Evolutionary conservation across 2,329 filamentous ascomycete genomes (phyloP).

Genomic region (Colletotrichum sp.): DNA sequence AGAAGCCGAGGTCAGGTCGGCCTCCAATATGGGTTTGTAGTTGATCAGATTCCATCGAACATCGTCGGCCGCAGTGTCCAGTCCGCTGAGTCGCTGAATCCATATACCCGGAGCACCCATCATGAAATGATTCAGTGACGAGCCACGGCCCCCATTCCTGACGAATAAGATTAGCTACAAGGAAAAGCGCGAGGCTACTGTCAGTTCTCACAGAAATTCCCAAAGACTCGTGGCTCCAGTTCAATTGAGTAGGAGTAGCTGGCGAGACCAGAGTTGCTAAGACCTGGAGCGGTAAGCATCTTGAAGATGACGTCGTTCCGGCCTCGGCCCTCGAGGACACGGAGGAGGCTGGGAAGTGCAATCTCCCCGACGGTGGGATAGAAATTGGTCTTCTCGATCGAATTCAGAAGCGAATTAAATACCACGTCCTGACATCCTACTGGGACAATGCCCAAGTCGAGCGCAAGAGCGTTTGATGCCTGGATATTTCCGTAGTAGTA

Average conservation of each 20-base stretch:
- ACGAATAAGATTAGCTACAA: accelerated
- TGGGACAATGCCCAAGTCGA: not conserved
- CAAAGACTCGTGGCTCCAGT: constrained; percentile 11
- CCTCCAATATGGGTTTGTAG: constrained; percentile 1
- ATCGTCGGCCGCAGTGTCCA: not conserved
- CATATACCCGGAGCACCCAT: constrained; percentile 5
- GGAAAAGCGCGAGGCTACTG: no score
- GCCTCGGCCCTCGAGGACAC: not conserved
- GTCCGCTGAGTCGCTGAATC: constrained; percentile 9
- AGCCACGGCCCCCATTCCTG: not conserved
- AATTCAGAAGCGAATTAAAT: not conserved
- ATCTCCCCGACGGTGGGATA: constrained; percentile 12
- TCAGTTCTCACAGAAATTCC: not conserved
- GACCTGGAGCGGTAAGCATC: not conserved
- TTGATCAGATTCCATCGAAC: constrained; percentile 7
- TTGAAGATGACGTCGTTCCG: constrained; percentile 8
- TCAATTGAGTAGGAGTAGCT: constrained; percentile 1
- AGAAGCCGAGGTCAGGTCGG: constrained; percentile 10
- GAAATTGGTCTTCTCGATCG: not conserved
- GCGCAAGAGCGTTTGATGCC: constrained; percentile 11
- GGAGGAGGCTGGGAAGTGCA: constrained; percentile 9
- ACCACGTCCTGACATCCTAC: not conserved
- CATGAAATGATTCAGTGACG: constrained; percentile 22
- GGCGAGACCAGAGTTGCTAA: not conserved
- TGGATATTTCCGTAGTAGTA: constrained; percentile 7